Evolutionary conservation across 306 rosid species (phyloP).

Genomic region (Gleditsia sinensis): DNA sequence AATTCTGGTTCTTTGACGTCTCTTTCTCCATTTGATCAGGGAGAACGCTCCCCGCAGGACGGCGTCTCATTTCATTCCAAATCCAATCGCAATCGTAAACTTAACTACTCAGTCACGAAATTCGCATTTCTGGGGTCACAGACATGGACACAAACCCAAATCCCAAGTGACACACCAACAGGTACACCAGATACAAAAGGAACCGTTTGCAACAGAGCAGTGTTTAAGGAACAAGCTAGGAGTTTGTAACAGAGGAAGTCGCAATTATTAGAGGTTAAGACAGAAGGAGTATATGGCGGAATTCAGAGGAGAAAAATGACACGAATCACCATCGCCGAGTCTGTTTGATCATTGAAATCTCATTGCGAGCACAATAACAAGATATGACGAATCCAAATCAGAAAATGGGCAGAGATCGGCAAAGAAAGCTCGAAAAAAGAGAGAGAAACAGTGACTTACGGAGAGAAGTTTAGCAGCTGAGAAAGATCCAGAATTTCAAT

Average conservation of each 20-base stretch:
- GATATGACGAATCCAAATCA: slow-evolving; percentile 10
- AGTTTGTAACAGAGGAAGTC: not conserved
- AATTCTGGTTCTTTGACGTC: slow-evolving; percentile 62
- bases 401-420: not conserved
- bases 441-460: slow-evolving; percentile 23
- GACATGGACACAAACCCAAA: slow-evolving; percentile 15
- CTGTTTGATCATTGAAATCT: slow-evolving; percentile 18
- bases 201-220: not conserved
- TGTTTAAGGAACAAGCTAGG: not conserved
- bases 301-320: not conserved
- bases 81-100: slow-evolving; percentile 21
- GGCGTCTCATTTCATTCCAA: slow-evolving; percentile 74
- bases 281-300: not conserved
- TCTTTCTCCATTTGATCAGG: slow-evolving; percentile 78
- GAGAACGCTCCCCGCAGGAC: slow-evolving; percentile 53
- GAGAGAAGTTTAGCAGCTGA: slow-evolving; percentile 6
- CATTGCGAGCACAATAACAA: not conserved
- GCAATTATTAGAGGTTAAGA: not conserved
- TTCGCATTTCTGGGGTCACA: slow-evolving; percentile 20
- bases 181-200: not conserved
- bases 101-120: slow-evolving; percentile 29
- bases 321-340: slow-evolving; percentile 23
- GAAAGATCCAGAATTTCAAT: slow-evolving; percentile 36
- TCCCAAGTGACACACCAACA: not conserved
- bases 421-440: not conserved